Conservation (phyloP, 1,139 yeast genomes). For the Saccharomyces hybrid region DNA sequence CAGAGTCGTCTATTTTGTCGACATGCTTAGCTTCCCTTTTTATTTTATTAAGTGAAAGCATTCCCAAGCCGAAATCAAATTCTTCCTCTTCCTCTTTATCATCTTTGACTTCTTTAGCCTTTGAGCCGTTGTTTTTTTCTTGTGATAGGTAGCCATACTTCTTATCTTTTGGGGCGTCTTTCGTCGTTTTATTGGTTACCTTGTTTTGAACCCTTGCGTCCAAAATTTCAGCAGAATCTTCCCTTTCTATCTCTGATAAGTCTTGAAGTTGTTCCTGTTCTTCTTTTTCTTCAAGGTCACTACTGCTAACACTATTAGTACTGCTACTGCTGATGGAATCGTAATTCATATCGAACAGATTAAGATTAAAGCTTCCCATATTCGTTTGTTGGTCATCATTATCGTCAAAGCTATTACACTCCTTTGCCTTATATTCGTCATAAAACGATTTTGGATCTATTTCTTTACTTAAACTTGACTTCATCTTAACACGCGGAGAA, state of each 20-base stretch:
- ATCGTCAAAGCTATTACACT: not conserved
- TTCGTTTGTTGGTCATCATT: not conserved
- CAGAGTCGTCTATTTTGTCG: constrained; percentile 22
- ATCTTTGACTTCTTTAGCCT: not conserved
- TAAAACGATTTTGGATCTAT: constrained; percentile 10
- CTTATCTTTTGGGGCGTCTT: not conserved
- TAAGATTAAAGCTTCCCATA: not conserved
- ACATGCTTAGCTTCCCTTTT: constrained; percentile 20
- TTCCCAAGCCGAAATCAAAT: constrained; percentile 22
- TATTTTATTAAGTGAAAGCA: constrained; percentile 23
- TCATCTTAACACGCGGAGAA: constrained; percentile 15
- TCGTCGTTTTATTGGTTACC: constrained; percentile 21
- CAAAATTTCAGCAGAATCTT: constrained; percentile 10
- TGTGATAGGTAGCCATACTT: not conserved
- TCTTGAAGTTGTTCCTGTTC: constrained; percentile 13
- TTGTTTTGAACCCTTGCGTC: constrained; percentile 11
- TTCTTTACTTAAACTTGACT: constrained; percentile 25
- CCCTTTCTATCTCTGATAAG: constrained; percentile 6
- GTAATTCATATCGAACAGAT: not conserved
- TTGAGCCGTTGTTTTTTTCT: not conserved
- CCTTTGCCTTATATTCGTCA: not conserved
- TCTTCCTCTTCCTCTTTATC: constrained; percentile 14
- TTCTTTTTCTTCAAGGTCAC: constrained; percentile 13
- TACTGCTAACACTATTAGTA: constrained; percentile 8
- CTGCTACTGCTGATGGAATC: constrained; percentile 5